A percentile compares a stretch with the other conserved stretches of the same genome.
Evolutionary conservation across 768 basidiomycete species (phyloP).

Genomic region (Xanthoconium purpureum): DNA sequence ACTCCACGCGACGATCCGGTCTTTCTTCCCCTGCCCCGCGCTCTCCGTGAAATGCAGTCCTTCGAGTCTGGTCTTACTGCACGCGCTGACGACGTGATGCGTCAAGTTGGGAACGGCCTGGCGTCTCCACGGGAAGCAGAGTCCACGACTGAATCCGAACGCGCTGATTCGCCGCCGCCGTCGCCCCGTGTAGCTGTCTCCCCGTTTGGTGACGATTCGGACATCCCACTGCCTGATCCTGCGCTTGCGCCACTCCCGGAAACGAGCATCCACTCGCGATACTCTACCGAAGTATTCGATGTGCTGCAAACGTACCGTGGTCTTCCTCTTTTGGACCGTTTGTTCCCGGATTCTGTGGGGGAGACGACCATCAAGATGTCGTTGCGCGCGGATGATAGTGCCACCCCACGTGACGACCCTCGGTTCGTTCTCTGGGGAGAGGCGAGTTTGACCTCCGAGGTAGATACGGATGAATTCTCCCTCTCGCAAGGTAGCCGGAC

Average conservation of each 20-base stretch:
- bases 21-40: conserved; percentile 46
- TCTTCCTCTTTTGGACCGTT: conserved; percentile 66
- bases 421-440: conserved; percentile 92
- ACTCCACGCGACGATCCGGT: conserved; percentile 42
- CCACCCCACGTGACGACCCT: conserved; percentile 81
- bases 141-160: background rate
- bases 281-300: conserved; percentile 75
- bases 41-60: conserved; percentile 81
- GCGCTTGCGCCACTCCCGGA: conserved; percentile 41
- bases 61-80: conserved; percentile 84
- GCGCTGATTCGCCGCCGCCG: conserved; percentile 8
- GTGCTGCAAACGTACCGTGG: conserved; percentile 79
- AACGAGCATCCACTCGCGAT: conserved; percentile 55
- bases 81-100: conserved; percentile 44
- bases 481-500: conserved; percentile 38
- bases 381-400: conserved; percentile 59
- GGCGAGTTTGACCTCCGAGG: conserved; percentile 32
- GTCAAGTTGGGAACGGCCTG: conserved; percentile 11
- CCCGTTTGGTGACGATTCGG: conserved; percentile 29
- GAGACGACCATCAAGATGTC: conserved; percentile 75
- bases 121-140: conserved; percentile 8
- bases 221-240: conserved; percentile 27
- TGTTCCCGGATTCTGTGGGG: conserved; percentile 52
- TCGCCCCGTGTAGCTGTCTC: conserved; percentile 25
- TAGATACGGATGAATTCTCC: conserved; percentile 38